Evolutionary conservation across 1,284 basidiomycete genomes (phyloP).

Genomic region (Moesziomyces aphidis): DNA sequence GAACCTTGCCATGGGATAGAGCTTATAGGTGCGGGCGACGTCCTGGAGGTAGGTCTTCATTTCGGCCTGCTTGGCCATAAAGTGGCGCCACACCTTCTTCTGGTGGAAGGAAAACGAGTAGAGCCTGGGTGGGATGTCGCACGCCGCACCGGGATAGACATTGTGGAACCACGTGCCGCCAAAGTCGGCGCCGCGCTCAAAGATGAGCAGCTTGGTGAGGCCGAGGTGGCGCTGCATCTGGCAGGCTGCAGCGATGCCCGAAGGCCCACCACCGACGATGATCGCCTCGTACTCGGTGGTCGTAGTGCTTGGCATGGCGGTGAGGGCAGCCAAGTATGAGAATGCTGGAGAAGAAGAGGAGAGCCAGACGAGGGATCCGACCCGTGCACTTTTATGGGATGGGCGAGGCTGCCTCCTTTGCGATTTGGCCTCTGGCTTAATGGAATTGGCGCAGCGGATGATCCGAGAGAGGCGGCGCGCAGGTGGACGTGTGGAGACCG

Average conservation of each 20-base stretch:
- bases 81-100: constrained; percentile 29
- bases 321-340: neutral
- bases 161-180: constrained; percentile 55
- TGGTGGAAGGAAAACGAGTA: constrained; percentile 51
- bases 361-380: neutral
- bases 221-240: constrained; percentile 31
- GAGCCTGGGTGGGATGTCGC: constrained; percentile 53
- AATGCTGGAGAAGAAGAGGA: neutral
- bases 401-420: too few relatives aligned
- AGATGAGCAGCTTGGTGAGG: constrained; percentile 35
- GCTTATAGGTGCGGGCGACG: constrained; percentile 24
- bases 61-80: constrained; percentile 37
- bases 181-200: constrained; percentile 29
- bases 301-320: constrained; percentile 2
- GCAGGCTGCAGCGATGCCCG: constrained; percentile 35
- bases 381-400: too few relatives aligned
- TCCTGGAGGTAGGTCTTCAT: constrained; percentile 43
- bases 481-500: neutral
- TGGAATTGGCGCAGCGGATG: too few relatives aligned
- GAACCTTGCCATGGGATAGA: constrained; percentile 33
- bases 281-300: constrained; percentile 41
- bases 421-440: too few relatives aligned
- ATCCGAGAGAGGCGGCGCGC: too few relatives aligned
- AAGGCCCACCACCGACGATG: constrained; percentile 46
- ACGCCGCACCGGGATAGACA: constrained; percentile 47